phyloP scores from a whole-genome alignment of 2,329 filamentous ascomycete genomes.

The Botrytis squamosa region DNA sequence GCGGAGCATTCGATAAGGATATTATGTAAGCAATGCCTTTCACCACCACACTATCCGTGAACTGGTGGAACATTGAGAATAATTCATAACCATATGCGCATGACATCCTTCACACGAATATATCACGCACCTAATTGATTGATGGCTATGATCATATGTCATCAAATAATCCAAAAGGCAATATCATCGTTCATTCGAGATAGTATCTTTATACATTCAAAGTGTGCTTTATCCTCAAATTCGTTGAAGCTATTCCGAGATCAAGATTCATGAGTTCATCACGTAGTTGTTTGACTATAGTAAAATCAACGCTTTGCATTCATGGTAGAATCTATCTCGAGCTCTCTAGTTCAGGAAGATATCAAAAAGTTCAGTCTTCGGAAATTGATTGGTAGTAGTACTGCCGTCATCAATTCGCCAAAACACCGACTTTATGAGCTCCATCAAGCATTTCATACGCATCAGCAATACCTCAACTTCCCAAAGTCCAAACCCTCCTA shows the following conservation, averaged over 20 bases:
- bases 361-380: neutral
- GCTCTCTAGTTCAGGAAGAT: neutral
- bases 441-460: neutral
- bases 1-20: slow-evolving; percentile 16
- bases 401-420: neutral
- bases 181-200: neutral
- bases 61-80: no score
- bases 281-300: neutral
- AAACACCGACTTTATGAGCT: no score
- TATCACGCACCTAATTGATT: neutral
- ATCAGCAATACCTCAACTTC: neutral
- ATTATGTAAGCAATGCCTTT: neutral
- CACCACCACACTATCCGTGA: neutral
- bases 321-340: neutral
- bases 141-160: neutral
- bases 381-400: neutral
- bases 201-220: neutral
- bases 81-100: neutral
- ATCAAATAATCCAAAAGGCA: neutral
- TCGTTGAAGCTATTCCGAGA: neutral
- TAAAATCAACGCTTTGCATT: neutral
- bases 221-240: neutral
- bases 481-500: neutral
- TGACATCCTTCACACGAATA: neutral
- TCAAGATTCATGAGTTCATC: neutral